Conservation (phyloP, 371 early-diverging fungal species). For the Phascolomyces articulosus region DNA sequence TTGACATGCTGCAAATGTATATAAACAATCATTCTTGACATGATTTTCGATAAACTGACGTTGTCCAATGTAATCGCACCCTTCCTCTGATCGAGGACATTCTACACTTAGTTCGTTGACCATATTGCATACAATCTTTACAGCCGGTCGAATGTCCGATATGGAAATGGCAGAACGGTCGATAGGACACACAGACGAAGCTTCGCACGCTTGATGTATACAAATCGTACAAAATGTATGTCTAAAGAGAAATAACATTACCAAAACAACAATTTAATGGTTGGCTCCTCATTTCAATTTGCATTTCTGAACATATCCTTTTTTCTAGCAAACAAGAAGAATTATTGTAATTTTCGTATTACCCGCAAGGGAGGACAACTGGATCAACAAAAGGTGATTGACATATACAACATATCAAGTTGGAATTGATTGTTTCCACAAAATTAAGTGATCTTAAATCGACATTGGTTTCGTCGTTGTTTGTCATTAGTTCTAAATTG, state of each 20-base stretch:
- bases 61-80: conserved; percentile 64
- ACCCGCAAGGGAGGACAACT: conserved; percentile 55
- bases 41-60: conserved; percentile 62
- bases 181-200: conserved; percentile 64
- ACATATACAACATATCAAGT: conserved; percentile 67
- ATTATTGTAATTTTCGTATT: too few relatives aligned
- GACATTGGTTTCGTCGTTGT: conserved; percentile 17
- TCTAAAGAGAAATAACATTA: conserved; percentile 36
- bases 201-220: conserved; percentile 59
- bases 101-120: conserved; percentile 70
- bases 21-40: conserved; percentile 61
- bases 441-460: conserved; percentile 39
- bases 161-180: conserved; percentile 57
- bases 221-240: conserved; percentile 74
- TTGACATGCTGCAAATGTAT: conserved; percentile 56
- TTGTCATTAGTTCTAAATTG: conserved; percentile 1
- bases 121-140: conserved; percentile 67
- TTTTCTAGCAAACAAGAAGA: not conserved
- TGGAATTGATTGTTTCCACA: conserved; percentile 50
- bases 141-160: conserved; percentile 54
- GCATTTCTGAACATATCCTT: too few relatives aligned
- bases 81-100: conserved; percentile 60
- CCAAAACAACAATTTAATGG: too few relatives aligned
- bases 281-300: too few relatives aligned
- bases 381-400: conserved; percentile 64